Evolutionary conservation across 176 grass and related monocot species (phyloP), one percentile per base, ranked within the genome.

Genomic region (Triticum dicoccoides): DNA sequence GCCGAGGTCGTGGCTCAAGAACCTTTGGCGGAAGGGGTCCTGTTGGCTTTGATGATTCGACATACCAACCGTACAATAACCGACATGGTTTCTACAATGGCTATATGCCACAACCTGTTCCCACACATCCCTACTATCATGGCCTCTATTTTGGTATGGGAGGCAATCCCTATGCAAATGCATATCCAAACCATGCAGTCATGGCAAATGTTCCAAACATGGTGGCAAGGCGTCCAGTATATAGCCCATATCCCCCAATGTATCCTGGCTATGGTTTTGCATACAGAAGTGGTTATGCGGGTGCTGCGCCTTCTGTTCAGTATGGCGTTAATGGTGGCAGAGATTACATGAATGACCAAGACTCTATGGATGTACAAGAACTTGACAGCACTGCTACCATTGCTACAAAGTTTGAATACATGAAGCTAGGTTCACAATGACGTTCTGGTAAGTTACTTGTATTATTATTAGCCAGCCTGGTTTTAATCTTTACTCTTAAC

Each of bases 391-490:
- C 80, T 84, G 73, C 79, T 75, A 54, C 86, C 0, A 10, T 92
- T 9, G 30, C 84, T 25, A 17, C 86, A 65, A 88, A 87, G 82
- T 76, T 93, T 13, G 91, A 95, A 76, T 77, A 85, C 80, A 85
- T 93, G 83, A 95, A 91, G 85, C 79, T 95, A 88, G 91, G 89
- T 73, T 87, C 86, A 45, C 88, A 95, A 95, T 93, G 85, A 95
- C 80, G 65, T 88, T 91, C 84, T 82, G 85, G 86, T 95, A 32
- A 76, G 90, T 87, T 61, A 34, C 39, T 65, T 77, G 52, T 72
- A 56, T 39, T 65, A 65, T 82, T 25, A 54, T 54, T 54, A 45
- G 58, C 9, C 6, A 37, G 49, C 23, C 37, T 17, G 79, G 81
- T 86, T 47, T 78, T 23, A 18, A 5, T 32, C 61, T 52, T 15